phyloP scores from a whole-genome alignment of 495 filamentous ascomycete species.

The Penicillium canariense region DNA sequence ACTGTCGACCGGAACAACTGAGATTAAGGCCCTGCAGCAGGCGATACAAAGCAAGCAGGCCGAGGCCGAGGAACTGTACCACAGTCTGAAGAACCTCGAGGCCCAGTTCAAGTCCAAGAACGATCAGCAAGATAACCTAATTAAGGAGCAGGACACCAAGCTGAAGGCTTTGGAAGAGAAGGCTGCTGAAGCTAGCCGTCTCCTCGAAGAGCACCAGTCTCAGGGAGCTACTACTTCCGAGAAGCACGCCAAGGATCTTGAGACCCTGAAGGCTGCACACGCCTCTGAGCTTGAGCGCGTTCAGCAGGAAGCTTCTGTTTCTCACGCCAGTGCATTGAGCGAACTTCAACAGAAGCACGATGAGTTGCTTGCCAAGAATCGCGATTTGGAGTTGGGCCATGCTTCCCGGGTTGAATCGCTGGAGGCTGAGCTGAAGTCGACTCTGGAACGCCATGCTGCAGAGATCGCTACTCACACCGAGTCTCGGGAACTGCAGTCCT shows the following conservation, averaged over 20 bases:
- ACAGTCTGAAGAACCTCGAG: slow-evolving; percentile 35
- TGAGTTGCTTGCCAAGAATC: slow-evolving; percentile 32
- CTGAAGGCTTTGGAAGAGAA: slow-evolving; percentile 36
- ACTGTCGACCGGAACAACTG: slow-evolving; percentile 33
- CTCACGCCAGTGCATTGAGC: slow-evolving; percentile 32
- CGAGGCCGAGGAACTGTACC: slow-evolving; percentile 37
- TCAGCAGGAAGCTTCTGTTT: slow-evolving; percentile 28
- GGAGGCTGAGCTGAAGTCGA: slow-evolving; percentile 37
- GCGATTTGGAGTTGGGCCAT: slow-evolving; percentile 36
- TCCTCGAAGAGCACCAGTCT: slow-evolving; percentile 34
- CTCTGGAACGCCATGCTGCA: slow-evolving; percentile 30
- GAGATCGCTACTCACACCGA: slow-evolving; percentile 35
- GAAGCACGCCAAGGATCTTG: slow-evolving; percentile 32
- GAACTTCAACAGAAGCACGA: slow-evolving; percentile 43
- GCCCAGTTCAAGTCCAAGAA: slow-evolving; percentile 37
- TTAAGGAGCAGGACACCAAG: slow-evolving; percentile 35
- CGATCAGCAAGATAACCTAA: slow-evolving; percentile 27
- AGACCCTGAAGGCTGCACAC: slow-evolving; percentile 31
- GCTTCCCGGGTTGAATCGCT: slow-evolving; percentile 32
- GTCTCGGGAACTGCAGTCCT: slow-evolving; percentile 31
- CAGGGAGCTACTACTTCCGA: slow-evolving; percentile 27
- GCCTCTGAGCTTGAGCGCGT: slow-evolving; percentile 33
- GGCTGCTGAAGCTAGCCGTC: slow-evolving; percentile 32
- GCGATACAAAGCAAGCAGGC: slow-evolving; percentile 41
- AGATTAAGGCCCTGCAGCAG: slow-evolving; percentile 44